These are phyloP conservation scores for Torulaspora delbrueckii DNA, from an alignment of 805 yeast species.

Conservation along the genomic window DNA sequence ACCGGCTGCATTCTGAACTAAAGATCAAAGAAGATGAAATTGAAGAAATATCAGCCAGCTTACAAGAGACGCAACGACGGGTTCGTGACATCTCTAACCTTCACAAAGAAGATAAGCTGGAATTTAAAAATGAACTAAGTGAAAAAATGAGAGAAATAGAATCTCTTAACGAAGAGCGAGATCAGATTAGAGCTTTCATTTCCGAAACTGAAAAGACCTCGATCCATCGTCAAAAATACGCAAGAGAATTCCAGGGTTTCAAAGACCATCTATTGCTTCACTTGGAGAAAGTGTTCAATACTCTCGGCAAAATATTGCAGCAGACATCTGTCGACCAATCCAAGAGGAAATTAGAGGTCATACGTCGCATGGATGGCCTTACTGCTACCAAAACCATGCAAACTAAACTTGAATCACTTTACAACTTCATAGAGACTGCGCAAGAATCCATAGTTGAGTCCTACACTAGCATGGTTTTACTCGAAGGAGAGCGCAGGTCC, in stretches of 20 bases:
- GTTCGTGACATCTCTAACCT: constrained; percentile 12
- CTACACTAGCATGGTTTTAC: constrained; percentile 38
- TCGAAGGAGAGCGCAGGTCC: constrained; percentile 15
- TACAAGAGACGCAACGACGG: constrained; percentile 17
- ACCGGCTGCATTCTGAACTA: constrained; percentile 20
- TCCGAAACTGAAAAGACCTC: constrained; percentile 27
- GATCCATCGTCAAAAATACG: constrained; percentile 8
- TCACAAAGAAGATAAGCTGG: constrained; percentile 15
- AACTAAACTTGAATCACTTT: constrained; percentile 40
- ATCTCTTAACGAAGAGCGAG: constrained; percentile 24
- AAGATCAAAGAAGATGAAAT: constrained; percentile 22
- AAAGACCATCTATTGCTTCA: constrained; percentile 43
- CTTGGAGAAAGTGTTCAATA: constrained; percentile 46
- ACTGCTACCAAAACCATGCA: constrained; percentile 29
- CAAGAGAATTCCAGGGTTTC: constrained; percentile 38
- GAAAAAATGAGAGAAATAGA: constrained; percentile 14
- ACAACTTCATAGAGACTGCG: constrained; percentile 56
- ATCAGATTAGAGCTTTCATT: constrained; percentile 21
- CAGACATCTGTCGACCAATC: constrained; percentile 57
- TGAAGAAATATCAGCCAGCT: constrained; percentile 28
- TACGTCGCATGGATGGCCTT: constrained; percentile 25
- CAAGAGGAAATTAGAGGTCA: constrained; percentile 43
- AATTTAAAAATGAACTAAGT: constrained; percentile 10
- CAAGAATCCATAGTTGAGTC: constrained; percentile 54
- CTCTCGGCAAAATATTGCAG: constrained; percentile 53